A percentile compares a stretch with the other conserved stretches of the same genome.
These are phyloP conservation scores for Auricularia sp. DNA, from an alignment of 768 basidiomycete genomes.

Conservation along the genomic window DNA sequence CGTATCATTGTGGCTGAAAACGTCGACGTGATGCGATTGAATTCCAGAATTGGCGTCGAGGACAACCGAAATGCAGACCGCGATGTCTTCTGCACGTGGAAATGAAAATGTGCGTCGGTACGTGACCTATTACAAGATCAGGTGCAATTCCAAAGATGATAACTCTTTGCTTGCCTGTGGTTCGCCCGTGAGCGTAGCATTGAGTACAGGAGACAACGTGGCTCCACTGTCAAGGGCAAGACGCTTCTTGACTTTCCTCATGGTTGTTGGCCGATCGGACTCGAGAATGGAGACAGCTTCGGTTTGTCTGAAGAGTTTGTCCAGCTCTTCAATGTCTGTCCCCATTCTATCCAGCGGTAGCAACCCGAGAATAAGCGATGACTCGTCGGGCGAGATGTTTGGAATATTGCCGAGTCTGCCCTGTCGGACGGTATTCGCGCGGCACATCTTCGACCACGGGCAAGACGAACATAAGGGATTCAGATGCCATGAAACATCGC, in stretches of 20 bases:
- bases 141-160: neutral
- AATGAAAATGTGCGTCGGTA: conserved; percentile 35
- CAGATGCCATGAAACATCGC: conserved; percentile 37
- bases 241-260: conserved; percentile 33
- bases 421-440: conserved; percentile 23
- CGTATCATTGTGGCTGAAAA: neutral
- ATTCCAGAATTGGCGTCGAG: conserved; percentile 25
- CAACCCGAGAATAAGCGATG: conserved; percentile 28
- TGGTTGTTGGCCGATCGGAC: conserved; percentile 25
- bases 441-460: conserved; percentile 30
- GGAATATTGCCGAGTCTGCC: conserved; percentile 36
- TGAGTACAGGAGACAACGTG: conserved; percentile 22
- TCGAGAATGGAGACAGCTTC: conserved; percentile 23
- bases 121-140: conserved; percentile 24
- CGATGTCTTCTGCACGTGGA: conserved; percentile 36
- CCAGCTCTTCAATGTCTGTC: conserved; percentile 42
- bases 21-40: neutral
- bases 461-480: conserved; percentile 41
- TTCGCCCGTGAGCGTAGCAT: conserved; percentile 27
- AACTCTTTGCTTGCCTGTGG: conserved; percentile 23
- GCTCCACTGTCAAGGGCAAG: conserved; percentile 26
- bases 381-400: conserved; percentile 40
- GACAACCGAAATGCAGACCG: conserved; percentile 34
- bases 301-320: conserved; percentile 24
- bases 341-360: conserved; percentile 20